A percentile compares a stretch with the other conserved stretches of the same genome.
Evolutionary conservation across 1,284 basidiomycete species (phyloP).

Genomic region (Leccinum angustisporum): DNA sequence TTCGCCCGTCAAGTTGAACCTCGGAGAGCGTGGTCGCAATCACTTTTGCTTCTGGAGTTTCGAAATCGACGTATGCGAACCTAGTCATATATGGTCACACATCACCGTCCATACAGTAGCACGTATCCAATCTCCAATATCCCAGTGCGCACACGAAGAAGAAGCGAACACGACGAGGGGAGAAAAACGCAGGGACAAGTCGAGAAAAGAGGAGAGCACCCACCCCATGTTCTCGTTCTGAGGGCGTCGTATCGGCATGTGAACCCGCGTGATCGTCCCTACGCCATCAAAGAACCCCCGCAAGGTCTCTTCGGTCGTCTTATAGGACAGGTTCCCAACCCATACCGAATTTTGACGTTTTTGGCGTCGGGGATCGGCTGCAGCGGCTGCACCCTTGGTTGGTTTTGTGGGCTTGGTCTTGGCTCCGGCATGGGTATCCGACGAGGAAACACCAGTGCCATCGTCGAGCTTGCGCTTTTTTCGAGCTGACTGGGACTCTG

Average conservation of each 20-base stretch:
- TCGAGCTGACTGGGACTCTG: slow-evolving; percentile 19
- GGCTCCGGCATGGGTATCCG: neutral
- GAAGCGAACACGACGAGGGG: neutral
- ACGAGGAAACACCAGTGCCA: slow-evolving; percentile 29
- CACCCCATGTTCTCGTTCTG: slow-evolving; percentile 70
- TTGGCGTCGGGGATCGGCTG: slow-evolving; percentile 16
- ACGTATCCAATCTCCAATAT: neutral
- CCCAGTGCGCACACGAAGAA: neutral
- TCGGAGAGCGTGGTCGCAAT: slow-evolving; percentile 83
- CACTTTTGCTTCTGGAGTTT: slow-evolving; percentile 69
- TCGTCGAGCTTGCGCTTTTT: slow-evolving; percentile 52
- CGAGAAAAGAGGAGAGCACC: slow-evolving; percentile 1
- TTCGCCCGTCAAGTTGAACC: slow-evolving; percentile 79
- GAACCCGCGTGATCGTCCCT: slow-evolving; percentile 70
- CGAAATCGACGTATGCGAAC: slow-evolving; percentile 96
- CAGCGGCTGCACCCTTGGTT: neutral
- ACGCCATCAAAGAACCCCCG: slow-evolving; percentile 70
- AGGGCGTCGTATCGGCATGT: slow-evolving; percentile 68
- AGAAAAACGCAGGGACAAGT: neutral
- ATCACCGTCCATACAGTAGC: neutral
- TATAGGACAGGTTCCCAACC: slow-evolving; percentile 94
- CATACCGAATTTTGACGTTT: slow-evolving; percentile 85
- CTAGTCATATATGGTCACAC: slow-evolving; percentile 42
- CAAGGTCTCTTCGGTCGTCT: slow-evolving; percentile 76
- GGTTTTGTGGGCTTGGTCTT: neutral